Evolutionary conservation across 305 asterid genomes (phyloP).

Genomic region (Fraxinus floribunda): DNA sequence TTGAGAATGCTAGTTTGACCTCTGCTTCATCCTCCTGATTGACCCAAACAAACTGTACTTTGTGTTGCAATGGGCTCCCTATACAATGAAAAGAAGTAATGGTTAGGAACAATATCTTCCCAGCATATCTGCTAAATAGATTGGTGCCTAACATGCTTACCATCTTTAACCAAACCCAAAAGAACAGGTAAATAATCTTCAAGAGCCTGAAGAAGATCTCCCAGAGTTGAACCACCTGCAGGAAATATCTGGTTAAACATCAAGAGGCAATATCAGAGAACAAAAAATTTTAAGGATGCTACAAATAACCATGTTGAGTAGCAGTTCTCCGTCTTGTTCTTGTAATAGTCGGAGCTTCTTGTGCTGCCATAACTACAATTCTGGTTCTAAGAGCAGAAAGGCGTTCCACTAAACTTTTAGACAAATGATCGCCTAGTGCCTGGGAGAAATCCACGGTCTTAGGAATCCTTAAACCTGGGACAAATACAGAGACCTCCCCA

Average conservation of each 20-base stretch:
- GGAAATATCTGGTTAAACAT: conserved; percentile 43
- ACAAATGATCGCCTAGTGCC: conserved; percentile 56
- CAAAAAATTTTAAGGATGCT: conserved; percentile 11
- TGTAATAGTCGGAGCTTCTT: conserved; percentile 91
- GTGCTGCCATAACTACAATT: conserved; percentile 91
- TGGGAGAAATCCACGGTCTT: conserved; percentile 73
- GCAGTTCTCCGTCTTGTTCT: conserved; percentile 82
- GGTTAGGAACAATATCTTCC: conserved; percentile 21
- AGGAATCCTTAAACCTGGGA: conserved; percentile 91
- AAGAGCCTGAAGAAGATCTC: conserved; percentile 90
- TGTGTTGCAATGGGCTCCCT: conserved; percentile 92
- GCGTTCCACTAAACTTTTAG: conserved; percentile 71
- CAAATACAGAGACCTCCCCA: conserved; percentile 86
- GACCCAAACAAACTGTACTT: conserved; percentile 88
- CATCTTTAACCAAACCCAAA: conserved; percentile 92
- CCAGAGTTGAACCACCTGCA: conserved; percentile 90
- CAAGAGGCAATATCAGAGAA: conserved; percentile 28
- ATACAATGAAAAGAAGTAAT: conserved; percentile 31
- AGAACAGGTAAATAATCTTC: conserved; percentile 95
- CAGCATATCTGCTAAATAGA: conserved; percentile 14
- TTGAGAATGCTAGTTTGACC: conserved; percentile 46
- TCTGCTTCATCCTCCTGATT: conserved; percentile 98
- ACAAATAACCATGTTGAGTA: conserved; percentile 85
- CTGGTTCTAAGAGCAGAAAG: conserved; percentile 94
- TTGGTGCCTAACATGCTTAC: conserved; percentile 37